Evolutionary conservation across 1,284 basidiomycete genomes (phyloP).

Genomic region (Abortiporus biennis): DNA sequence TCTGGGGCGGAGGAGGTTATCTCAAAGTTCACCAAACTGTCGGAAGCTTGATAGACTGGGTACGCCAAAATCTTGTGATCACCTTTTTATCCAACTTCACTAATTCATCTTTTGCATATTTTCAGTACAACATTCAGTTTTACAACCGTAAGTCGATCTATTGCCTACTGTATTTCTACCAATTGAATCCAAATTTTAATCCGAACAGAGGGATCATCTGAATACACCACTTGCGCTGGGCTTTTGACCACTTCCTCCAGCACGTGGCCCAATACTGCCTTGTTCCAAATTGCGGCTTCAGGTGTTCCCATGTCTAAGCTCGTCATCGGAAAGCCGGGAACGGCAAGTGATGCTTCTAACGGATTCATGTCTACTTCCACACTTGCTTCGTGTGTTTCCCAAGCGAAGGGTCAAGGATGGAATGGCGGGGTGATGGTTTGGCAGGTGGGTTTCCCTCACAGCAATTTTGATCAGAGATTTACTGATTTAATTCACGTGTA

Average conservation of each 20-base stretch:
- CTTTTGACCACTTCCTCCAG: slow-evolving; percentile 47
- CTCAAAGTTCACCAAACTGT: slow-evolving; percentile 48
- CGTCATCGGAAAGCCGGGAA: slow-evolving; percentile 61
- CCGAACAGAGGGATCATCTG: slow-evolving; percentile 41
- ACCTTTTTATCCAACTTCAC: background rate
- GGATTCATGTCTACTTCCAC: slow-evolving; percentile 50
- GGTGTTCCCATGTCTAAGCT: slow-evolving; percentile 45
- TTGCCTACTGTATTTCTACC: slow-evolving; percentile 2
- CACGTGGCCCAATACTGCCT: slow-evolving; percentile 40
- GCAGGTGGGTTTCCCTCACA: slow-evolving; percentile 18
- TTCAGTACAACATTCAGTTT: slow-evolving; percentile 48
- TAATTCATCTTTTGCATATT: background rate
- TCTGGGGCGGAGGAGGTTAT: slow-evolving; percentile 54
- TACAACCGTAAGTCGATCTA: slow-evolving; percentile 48
- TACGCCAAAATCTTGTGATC: slow-evolving; percentile 18
- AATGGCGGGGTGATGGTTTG: slow-evolving; percentile 42
- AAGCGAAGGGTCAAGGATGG: slow-evolving; percentile 54
- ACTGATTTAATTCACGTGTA: slow-evolving; percentile 13
- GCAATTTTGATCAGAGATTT: slow-evolving; percentile 1
- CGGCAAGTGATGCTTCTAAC: slow-evolving; percentile 43
- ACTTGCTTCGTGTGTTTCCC: slow-evolving; percentile 47
- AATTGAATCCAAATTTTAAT: background rate
- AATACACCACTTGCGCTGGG: slow-evolving; percentile 51
- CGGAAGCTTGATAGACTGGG: slow-evolving; percentile 39
- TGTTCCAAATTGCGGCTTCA: slow-evolving; percentile 60